Base-by-base conservation (phyloP, 768 basidiomycete species). In the Hysterangium stoloniferum region DNA sequence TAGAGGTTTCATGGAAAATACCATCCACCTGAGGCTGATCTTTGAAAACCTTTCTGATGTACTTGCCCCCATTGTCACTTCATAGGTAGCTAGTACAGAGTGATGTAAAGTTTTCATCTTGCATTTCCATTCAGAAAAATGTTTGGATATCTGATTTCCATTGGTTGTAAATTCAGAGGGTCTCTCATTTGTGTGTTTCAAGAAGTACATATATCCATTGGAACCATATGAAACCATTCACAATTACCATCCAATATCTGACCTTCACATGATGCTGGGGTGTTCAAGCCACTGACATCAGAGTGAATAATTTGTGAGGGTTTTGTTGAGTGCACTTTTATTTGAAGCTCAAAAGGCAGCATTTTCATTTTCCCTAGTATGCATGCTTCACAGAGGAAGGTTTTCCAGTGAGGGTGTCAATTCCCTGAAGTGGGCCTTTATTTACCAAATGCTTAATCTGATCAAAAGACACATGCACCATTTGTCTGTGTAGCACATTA, bases 261-360 rank as follows among this genome's bases (percentile, higher is more conserved):
- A 38, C 45, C n/a, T n/a, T n/a, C n/a, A n/a, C n/a, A n/a, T n/a
- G n/a, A n/a, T n/a, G n/a, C n/a, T n/a, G n/a, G 56, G 25, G 31
- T 54, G 6, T 58, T 52, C 0, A 56, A 57, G n/a, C 58, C 54
- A n/a, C 56, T 48, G 6, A 57, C 48, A 29, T 61, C 55, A 0
- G 49, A 45, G 9, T 56, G 51, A 0, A 58, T 33, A 2, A 59
- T 28, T 9, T 57, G 36, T 17, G 53, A 41, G 2, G 57, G 53
- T n/a, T 27, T 24, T 1, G 33, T 38, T 3, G 49, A n/a, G n/a
- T n/a, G 22, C 7, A 24, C 32, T 19, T 22, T 36, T 5, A 24
- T 11, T 6, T 37, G 44, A 15, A 9, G 24, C 13, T 43, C 2
- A 31, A 57, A 54, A 13, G 55, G 52, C 2, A 29, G 42, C 40